These are phyloP conservation scores for Backusella tuberculispora DNA, from an alignment of 192 early-diverging fungal species.

Conservation along the genomic window DNA sequence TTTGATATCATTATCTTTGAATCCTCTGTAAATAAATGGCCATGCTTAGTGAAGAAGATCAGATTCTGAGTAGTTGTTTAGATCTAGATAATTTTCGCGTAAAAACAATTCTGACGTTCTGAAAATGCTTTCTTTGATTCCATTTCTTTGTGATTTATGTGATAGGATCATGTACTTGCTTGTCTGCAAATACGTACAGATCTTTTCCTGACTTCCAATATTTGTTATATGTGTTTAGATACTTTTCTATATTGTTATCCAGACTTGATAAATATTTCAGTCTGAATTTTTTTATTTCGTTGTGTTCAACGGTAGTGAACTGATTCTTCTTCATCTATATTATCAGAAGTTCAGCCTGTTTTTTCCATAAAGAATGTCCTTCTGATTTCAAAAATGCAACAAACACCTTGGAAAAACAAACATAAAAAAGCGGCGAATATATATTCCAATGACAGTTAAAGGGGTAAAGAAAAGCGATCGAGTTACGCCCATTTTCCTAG, in stretches of 20 bases:
- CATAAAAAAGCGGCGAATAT: too few species aligned
- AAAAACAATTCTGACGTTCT: constrained; percentile 8
- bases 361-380: too few species aligned
- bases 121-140: background rate
- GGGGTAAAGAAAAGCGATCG: too few species aligned
- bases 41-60: constrained; percentile 15
- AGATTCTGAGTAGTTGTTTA: constrained; percentile 10
- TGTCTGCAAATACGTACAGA: constrained; percentile 7
- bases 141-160: background rate
- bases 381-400: too few species aligned
- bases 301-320: background rate
- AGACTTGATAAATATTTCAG: background rate
- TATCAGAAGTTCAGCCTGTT: too few species aligned
- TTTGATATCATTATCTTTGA: background rate
- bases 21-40: background rate
- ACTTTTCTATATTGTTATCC: background rate
- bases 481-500: too few species aligned
- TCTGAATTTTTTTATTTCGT: background rate
- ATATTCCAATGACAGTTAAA: too few species aligned
- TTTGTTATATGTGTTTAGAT: background rate
- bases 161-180: background rate
- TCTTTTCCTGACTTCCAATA: constrained; percentile 11
- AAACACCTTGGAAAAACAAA: too few species aligned
- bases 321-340: too few species aligned
- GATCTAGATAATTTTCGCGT: background rate